Conservation (phyloP, 2,329 filamentous ascomycete species). For the Dactylonectria macrodidyma region DNA sequence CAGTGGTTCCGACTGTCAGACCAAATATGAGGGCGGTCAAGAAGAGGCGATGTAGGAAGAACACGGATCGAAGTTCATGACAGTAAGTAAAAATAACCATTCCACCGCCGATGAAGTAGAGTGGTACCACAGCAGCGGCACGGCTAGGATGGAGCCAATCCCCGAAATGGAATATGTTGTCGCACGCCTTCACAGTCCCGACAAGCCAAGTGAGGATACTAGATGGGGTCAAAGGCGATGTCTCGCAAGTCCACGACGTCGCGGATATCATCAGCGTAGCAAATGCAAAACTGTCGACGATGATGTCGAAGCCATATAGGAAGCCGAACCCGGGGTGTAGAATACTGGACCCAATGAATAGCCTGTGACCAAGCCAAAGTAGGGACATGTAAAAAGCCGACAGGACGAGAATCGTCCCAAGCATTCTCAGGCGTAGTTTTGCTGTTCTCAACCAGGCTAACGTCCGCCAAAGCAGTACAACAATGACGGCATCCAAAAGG, state of each 20-base stretch:
- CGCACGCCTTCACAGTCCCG: slow-evolving; percentile 55
- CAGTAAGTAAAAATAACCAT: slow-evolving; percentile 61
- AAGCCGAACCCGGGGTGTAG: slow-evolving; percentile 56
- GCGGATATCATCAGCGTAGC: slow-evolving; percentile 61
- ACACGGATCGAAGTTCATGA: slow-evolving; percentile 59
- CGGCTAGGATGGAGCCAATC: slow-evolving; percentile 62
- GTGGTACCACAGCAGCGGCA: slow-evolving; percentile 53
- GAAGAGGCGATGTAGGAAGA: slow-evolving; percentile 59
- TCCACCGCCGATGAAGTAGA: slow-evolving; percentile 58
- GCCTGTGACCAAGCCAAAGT: slow-evolving; percentile 53
- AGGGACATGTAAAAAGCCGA: slow-evolving; percentile 57
- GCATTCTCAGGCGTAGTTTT: slow-evolving; percentile 60
- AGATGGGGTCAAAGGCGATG: slow-evolving; percentile 59
- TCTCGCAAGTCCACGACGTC: slow-evolving; percentile 63
- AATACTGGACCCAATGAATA: slow-evolving; percentile 45
- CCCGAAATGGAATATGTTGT: slow-evolving; percentile 56
- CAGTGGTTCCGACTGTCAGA: slow-evolving; percentile 54
- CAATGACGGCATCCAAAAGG: slow-evolving; percentile 61
- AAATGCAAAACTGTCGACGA: slow-evolving; percentile 64
- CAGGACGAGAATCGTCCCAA: slow-evolving; percentile 60
- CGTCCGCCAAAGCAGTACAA: slow-evolving; percentile 66
- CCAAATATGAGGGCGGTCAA: slow-evolving; percentile 57
- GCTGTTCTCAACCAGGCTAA: slow-evolving; percentile 66
- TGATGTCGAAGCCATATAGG: slow-evolving; percentile 64
- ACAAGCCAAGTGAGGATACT: slow-evolving; percentile 61